These are phyloP conservation scores for Sporothrix inflata DNA, from an alignment of 2,329 filamentous ascomycete species.

Conservation along the genomic window DNA sequence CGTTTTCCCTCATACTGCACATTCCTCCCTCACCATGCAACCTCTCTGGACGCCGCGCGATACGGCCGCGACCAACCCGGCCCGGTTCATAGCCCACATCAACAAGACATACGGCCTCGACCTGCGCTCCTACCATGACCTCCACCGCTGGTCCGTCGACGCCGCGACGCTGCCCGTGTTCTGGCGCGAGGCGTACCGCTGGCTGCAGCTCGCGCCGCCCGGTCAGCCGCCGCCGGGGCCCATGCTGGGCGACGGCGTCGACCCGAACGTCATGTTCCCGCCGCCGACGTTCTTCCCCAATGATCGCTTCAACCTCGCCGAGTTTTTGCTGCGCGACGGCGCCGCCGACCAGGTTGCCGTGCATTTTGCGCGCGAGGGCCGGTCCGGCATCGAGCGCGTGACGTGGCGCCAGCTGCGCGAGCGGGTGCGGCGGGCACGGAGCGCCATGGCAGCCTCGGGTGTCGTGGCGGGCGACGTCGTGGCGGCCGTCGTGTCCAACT, in stretches of 20 bases:
- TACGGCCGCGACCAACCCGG: slow-evolving; percentile 19
- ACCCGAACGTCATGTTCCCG: slow-evolving; percentile 3
- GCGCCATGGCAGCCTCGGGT: slow-evolving; percentile 20
- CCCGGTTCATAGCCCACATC: slow-evolving; percentile 23
- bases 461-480: slow-evolving; percentile 27
- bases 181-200: slow-evolving; percentile 27
- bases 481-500: slow-evolving; percentile 31
- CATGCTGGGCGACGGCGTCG: slow-evolving; percentile 1
- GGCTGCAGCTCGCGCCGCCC: slow-evolving; percentile 18
- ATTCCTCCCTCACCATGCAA: background rate
- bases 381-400: slow-evolving; percentile 42
- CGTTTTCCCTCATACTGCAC: background rate
- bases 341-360: slow-evolving; percentile 45
- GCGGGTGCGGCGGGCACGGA: slow-evolving; percentile 15
- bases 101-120: slow-evolving; percentile 22
- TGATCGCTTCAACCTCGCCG: slow-evolving; percentile 26
- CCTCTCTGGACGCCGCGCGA: slow-evolving; percentile 9
- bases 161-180: slow-evolving; percentile 16
- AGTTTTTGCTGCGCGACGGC: slow-evolving; percentile 25
- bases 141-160: slow-evolving; percentile 27
- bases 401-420: slow-evolving; percentile 24
- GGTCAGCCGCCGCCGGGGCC: background rate
- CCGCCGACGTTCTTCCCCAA: slow-evolving; percentile 28
- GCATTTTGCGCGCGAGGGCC: slow-evolving; percentile 54
- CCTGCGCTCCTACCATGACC: slow-evolving; percentile 23